These are phyloP conservation scores for Cucurbita moschata DNA, from an alignment of 306 rosid species.

Conservation along the genomic window DNA sequence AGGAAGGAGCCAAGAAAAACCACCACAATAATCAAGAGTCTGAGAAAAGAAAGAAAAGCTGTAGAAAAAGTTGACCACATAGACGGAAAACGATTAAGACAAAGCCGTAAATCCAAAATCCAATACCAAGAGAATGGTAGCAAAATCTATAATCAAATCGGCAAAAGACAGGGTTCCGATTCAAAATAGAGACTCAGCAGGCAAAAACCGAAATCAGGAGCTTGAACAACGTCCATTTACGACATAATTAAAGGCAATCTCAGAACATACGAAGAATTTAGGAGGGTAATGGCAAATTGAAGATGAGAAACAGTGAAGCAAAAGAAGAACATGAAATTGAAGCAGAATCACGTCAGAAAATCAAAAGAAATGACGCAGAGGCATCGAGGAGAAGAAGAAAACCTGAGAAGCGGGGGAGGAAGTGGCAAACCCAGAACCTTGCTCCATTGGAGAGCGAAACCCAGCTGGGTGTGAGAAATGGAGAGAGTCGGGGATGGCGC, in stretches of 20 bases:
- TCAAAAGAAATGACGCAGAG: background rate
- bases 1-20: background rate
- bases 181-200: background rate
- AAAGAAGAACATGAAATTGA: background rate
- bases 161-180: background rate
- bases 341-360: background rate
- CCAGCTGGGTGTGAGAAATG: background rate
- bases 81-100: background rate
- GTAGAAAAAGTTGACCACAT: background rate
- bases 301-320: background rate
- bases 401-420: conserved; percentile 32
- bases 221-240: background rate
- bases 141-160: background rate
- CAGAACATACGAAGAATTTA: background rate
- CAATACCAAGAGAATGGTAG: background rate
- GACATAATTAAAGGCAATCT: background rate
- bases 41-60: background rate
- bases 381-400: background rate
- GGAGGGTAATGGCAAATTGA: background rate
- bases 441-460: conserved; percentile 24
- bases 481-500: background rate
- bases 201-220: background rate
- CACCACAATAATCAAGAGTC: background rate
- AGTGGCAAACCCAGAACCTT: conserved; percentile 33
- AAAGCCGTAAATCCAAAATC: background rate